Evolutionary conservation across 1,284 basidiomycete species (phyloP).

Genomic region (Ustilago trichophora): DNA sequence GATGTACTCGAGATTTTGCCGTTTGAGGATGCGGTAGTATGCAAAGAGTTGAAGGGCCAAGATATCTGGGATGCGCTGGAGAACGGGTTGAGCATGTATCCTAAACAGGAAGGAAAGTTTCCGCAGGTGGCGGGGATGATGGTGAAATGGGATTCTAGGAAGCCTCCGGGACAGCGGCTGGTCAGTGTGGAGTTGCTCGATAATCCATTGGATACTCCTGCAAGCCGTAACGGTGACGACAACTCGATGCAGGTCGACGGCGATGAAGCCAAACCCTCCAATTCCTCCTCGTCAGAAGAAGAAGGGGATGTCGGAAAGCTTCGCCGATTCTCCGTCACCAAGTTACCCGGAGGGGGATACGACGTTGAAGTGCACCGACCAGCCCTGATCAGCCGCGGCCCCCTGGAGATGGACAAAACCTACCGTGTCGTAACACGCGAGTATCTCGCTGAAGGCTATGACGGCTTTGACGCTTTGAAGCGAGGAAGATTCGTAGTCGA

Average conservation of each 20-base stretch:
- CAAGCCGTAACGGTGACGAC: too few species aligned
- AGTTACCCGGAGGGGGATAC: conserved; percentile 28
- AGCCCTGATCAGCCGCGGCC: conserved; percentile 29
- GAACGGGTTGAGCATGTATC: conserved; percentile 79
- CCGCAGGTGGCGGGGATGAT: conserved; percentile 86
- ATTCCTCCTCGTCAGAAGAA: too few species aligned
- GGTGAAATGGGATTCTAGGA: conserved; percentile 84
- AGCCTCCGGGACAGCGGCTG: conserved; percentile 55
- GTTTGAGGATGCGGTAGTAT: conserved; percentile 83
- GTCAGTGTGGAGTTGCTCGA: conserved; percentile 52
- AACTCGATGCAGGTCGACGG: conserved; percentile 37
- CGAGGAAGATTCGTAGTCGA: conserved; percentile 79
- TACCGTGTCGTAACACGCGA: conserved; percentile 82
- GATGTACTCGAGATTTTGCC: conserved; percentile 87
- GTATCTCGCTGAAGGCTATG: conserved; percentile 76
- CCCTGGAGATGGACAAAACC: conserved; percentile 44
- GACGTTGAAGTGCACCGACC: conserved; percentile 46
- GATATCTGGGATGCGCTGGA: conserved; percentile 85
- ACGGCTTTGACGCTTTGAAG: conserved; percentile 80
- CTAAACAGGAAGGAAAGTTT: conserved; percentile 91
- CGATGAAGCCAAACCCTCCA: too few species aligned
- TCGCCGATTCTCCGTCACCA: conserved; percentile 27
- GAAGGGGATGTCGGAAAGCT: conserved; percentile 19
- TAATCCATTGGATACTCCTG: conserved; percentile 30
- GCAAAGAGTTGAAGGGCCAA: conserved; percentile 81